Conservation (phyloP, 495 filamentous ascomycete species). For the Trichocladium antarcticum region DNA sequence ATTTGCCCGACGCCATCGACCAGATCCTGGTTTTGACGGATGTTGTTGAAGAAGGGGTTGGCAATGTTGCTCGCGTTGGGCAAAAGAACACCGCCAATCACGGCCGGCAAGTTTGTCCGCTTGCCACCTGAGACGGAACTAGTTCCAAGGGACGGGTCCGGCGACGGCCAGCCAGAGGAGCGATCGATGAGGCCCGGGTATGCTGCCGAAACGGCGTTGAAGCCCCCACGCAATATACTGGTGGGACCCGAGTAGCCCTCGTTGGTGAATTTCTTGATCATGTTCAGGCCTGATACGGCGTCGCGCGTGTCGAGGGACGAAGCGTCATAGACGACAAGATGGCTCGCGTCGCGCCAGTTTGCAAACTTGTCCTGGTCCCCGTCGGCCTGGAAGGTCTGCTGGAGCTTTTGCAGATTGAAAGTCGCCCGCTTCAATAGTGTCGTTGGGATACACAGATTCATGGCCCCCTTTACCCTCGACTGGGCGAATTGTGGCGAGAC, state of each 20-base stretch:
- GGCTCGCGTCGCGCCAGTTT: slow-evolving; percentile 58
- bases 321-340: slow-evolving; percentile 81
- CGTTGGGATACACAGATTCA: slow-evolving; percentile 93
- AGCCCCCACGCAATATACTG: slow-evolving; percentile 57
- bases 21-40: slow-evolving; percentile 93
- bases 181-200: slow-evolving; percentile 41
- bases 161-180: slow-evolving; percentile 26
- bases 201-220: slow-evolving; percentile 38
- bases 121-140: slow-evolving; percentile 23
- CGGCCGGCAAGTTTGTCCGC: slow-evolving; percentile 50
- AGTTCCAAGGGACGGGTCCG: slow-evolving; percentile 27
- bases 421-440: slow-evolving; percentile 84
- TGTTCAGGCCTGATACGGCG: slow-evolving; percentile 63
- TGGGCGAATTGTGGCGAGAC: slow-evolving; percentile 72
- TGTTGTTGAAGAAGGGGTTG: slow-evolving; percentile 93
- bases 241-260: slow-evolving; percentile 71
- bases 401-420: slow-evolving; percentile 81
- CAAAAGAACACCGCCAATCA: slow-evolving; percentile 78
- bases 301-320: slow-evolving; percentile 67
- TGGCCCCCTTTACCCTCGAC: slow-evolving; percentile 60
- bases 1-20: slow-evolving; percentile 90
- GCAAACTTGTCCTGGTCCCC: slow-evolving; percentile 63
- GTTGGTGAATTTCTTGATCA: slow-evolving; percentile 78
- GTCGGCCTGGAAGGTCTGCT: slow-evolving; percentile 73
- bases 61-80: slow-evolving; percentile 53